Base-by-base conservation (phyloP, 305 asterid species). In the Solanum chacoense region DNA sequence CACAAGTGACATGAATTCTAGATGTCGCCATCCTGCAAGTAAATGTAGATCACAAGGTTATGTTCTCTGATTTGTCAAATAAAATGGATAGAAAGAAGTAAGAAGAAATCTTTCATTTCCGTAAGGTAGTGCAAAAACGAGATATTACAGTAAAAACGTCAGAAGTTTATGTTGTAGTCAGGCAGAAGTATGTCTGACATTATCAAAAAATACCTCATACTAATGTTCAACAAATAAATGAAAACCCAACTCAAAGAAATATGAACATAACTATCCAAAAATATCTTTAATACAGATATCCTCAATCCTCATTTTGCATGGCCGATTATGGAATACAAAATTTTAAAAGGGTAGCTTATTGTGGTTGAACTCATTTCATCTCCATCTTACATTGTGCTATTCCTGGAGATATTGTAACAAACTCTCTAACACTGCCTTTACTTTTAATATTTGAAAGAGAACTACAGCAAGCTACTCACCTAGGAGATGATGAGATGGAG, bases 1-100 rank as follows among this genome's bases (percentile, higher is more conserved):
- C 97, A 91, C 99, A 98, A 55, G 99, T 96, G 31, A 96, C 99
- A n/a, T 96, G 98, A 88, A 98, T 95, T 93, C 99, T 95, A 28
- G 93, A 87, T 31, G 94, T 91, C 24, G 94, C 96, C 85, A 95
- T 92, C 93, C 99, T 98, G 92, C 89, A 91, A 35, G 89, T 87
- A 67, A 87, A 72, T 72, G 72, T 9, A 28, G 67, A 86, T 75
- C 40, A 35, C 63, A 86, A 40, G 71, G 40, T 86, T 26, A 86
- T 55, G 87, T 84, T 84, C 45, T 32, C 77, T 72, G 42, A 38
- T 28, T 71, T 28, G 65, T 28, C 80, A 86, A 40, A 86, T 40
- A 36, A 86, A 67, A 31, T 71, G 76, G 45, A 79, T 4, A 12
- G 80, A 86, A 72, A 40, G 42, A 86, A 71, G 81, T 69, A 65